A percentile compares a stretch with the other conserved stretches of the same genome.
Conservation (phyloP, 805 yeast species). For the Ogataea thermomethanolica region DNA sequence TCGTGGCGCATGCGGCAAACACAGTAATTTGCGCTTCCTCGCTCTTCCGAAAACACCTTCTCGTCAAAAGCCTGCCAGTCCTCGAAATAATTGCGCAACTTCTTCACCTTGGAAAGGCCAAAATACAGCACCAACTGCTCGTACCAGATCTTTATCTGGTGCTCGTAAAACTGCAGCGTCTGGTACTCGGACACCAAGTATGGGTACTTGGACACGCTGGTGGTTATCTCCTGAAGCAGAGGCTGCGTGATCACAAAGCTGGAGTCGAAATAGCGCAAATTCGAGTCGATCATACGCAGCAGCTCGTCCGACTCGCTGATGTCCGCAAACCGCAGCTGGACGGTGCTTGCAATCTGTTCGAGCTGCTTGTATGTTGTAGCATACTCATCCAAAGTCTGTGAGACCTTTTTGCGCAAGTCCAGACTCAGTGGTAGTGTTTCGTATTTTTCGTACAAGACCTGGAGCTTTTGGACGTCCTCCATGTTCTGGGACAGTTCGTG, state of each 20-base stretch:
- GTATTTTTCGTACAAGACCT: constrained; percentile 10
- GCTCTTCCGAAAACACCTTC: constrained; percentile 17
- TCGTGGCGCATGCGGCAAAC: constrained; percentile 57
- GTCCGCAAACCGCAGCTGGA: constrained; percentile 5
- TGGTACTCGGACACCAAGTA: constrained; percentile 8
- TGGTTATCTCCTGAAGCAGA: constrained; percentile 11
- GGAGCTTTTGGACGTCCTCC: constrained; percentile 8
- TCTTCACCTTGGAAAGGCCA: constrained; percentile 12
- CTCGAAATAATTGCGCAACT: constrained; percentile 13
- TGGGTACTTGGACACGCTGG: constrained; percentile 11
- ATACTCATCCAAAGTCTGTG: constrained; percentile 72
- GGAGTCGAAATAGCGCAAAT: constrained; percentile 8
- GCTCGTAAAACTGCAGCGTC: constrained; percentile 8
- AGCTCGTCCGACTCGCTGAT: constrained; percentile 18
- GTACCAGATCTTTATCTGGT: constrained; percentile 17
- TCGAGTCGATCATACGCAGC: constrained; percentile 14
- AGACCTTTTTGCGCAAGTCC: constrained; percentile 41
- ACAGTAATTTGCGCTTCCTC: constrained; percentile 41
- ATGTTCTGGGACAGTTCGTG: constrained; percentile 5
- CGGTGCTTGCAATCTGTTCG: constrained; percentile 8
- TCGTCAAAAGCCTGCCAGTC: constrained; percentile 12
- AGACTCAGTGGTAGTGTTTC: constrained; percentile 17
- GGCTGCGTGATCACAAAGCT: constrained; percentile 4
- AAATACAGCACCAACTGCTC: constrained; percentile 11
- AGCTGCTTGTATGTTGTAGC: constrained; percentile 49